These are phyloP conservation scores for Aureobasidium sp. DNA, from an alignment of 2,329 filamentous ascomycete species.

Conservation along the genomic window DNA sequence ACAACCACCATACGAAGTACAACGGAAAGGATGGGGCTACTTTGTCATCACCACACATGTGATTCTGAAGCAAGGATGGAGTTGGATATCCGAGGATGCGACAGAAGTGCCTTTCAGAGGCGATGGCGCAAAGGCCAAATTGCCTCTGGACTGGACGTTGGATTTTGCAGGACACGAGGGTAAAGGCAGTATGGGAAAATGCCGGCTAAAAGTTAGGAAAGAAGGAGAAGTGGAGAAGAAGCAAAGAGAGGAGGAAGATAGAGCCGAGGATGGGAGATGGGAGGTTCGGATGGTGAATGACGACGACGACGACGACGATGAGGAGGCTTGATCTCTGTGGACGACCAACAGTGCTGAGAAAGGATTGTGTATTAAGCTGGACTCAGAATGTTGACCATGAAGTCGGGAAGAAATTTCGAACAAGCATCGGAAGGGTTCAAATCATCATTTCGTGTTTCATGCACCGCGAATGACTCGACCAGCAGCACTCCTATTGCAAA, in stretches of 20 bases:
- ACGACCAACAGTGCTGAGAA: background rate
- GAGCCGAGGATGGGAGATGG: conserved; percentile 19
- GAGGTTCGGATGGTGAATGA: conserved; percentile 8
- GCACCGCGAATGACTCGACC: too few species aligned
- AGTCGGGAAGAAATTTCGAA: too few species aligned
- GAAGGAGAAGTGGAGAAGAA: conserved; percentile 20
- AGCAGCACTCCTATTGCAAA: too few species aligned
- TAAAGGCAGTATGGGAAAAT: conserved; percentile 32
- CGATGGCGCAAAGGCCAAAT: conserved; percentile 22
- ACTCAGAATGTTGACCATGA: too few species aligned
- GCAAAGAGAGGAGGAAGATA: conserved; percentile 15
- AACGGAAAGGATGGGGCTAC: conserved; percentile 34
- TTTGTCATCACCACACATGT: conserved; percentile 34
- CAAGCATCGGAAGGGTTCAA: background rate
- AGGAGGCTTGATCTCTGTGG: background rate
- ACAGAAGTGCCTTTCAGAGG: conserved; percentile 24
- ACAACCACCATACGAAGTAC: conserved; percentile 32
- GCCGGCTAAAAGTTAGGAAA: conserved; percentile 33
- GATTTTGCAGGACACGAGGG: conserved; percentile 31
- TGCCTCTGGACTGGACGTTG: conserved; percentile 35
- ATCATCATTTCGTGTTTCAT: too few species aligned
- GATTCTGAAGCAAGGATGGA: conserved; percentile 35
- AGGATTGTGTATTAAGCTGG: background rate
- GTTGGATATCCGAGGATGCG: conserved; percentile 34
- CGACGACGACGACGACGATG: background rate